Evolutionary conservation across 768 basidiomycete species (phyloP).

Genomic region (Lactarius pseudohatsudake): DNA sequence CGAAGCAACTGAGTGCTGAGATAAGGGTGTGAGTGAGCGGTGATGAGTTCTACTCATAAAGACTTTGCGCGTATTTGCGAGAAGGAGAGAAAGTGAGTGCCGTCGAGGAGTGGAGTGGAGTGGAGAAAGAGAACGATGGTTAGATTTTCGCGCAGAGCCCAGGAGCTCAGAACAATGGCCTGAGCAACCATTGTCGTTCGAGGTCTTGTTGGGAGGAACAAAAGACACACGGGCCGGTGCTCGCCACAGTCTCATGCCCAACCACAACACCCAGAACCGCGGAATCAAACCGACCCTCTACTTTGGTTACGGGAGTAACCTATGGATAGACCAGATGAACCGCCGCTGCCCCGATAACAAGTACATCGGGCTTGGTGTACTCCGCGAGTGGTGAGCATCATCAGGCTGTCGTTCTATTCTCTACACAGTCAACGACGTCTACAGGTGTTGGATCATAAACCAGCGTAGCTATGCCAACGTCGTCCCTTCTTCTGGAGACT

Average conservation of each 20-base stretch:
- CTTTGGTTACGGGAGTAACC: slow-evolving; percentile 25
- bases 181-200: neutral
- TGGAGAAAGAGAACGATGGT: neutral
- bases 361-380: slow-evolving; percentile 12
- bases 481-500: slow-evolving; percentile 13
- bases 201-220: neutral
- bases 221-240: neutral
- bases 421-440: neutral
- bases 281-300: neutral
- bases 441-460: slow-evolving; percentile 28
- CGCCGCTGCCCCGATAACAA: slow-evolving; percentile 22
- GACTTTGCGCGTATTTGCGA: neutral
- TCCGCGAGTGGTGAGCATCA: slow-evolving; percentile 19
- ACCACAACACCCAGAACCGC: neutral
- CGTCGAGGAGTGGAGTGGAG: neutral
- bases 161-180: slow-evolving; percentile 1
- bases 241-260: neutral
- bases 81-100: neutral
- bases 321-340: slow-evolving; percentile 27
- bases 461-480: slow-evolving; percentile 16
- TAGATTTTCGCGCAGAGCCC: neutral
- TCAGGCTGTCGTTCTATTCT: neutral
- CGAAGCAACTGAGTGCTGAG: neutral
- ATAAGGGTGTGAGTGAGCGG: slow-evolving; percentile 6
- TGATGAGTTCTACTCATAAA: slow-evolving; percentile 20